Conservation (phyloP, 257 asterid species). For the Solanum piurae region DNA sequence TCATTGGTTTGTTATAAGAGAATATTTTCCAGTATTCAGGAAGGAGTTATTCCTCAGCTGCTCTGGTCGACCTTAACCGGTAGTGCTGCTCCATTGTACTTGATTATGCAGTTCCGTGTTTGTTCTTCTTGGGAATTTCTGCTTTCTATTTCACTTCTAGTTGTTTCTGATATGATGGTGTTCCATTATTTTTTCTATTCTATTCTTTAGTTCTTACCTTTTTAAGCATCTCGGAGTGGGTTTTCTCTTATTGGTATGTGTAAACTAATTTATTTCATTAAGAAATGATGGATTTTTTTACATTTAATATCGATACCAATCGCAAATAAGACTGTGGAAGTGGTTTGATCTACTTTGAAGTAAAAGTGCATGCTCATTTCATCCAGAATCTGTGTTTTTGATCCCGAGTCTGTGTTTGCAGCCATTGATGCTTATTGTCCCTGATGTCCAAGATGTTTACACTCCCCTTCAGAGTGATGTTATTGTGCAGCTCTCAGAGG, state of each 20-base stretch:
- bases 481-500: constrained; percentile 87
- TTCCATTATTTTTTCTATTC: not conserved
- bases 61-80: not conserved
- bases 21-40: not conserved
- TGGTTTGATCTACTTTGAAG: not conserved
- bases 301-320: not conserved
- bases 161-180: not conserved
- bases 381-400: not conserved
- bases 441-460: constrained; percentile 90
- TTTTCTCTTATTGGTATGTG: not conserved
- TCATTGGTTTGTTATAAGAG: not conserved
- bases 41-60: not conserved
- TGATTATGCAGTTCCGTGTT: not conserved
- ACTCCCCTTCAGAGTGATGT: constrained; percentile 89
- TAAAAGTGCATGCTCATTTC: not conserved
- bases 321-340: not conserved
- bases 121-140: not conserved
- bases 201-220: not conserved
- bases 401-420: constrained; percentile 14
- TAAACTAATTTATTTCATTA: no score
- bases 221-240: not conserved
- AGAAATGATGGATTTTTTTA: not conserved
- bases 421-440: constrained; percentile 95
- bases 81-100: not conserved
- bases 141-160: not conserved